Percentiles rank a stretch among this genome's conserved stretches.
Conservation (phyloP, 805 yeast species). For the Isabelozyma pseudorhagii region DNA sequence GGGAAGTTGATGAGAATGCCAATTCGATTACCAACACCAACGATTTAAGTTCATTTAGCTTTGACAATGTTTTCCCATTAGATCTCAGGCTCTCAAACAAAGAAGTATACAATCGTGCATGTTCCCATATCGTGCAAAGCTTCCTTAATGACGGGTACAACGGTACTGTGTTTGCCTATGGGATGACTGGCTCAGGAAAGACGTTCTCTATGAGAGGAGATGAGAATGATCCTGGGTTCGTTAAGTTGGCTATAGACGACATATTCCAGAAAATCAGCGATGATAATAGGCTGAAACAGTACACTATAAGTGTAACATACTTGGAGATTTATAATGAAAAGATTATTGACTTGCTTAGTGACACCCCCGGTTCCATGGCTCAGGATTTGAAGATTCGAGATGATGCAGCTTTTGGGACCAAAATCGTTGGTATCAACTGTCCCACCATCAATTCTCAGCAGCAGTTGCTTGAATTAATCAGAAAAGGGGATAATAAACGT, state of each 20-base stretch:
- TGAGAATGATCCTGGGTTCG: constrained; percentile 61
- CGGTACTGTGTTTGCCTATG: constrained; percentile 90
- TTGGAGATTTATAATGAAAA: constrained; percentile 87
- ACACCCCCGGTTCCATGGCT: constrained; percentile 18
- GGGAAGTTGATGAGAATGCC: constrained; percentile 40
- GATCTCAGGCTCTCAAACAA: constrained; percentile 41
- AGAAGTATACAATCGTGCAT: constrained; percentile 55
- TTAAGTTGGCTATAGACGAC: constrained; percentile 61
- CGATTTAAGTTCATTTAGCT: constrained; percentile 59
- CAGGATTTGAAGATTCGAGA: constrained; percentile 75
- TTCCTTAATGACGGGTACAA: constrained; percentile 69
- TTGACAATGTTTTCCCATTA: constrained; percentile 77
- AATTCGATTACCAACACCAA: constrained; percentile 47
- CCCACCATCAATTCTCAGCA: constrained; percentile 52
- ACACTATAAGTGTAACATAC: constrained; percentile 62
- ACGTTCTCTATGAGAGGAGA: constrained; percentile 84
- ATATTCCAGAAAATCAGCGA: constrained; percentile 48
- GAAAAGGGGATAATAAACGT: constrained; percentile 69
- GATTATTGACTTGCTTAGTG: constrained; percentile 68
- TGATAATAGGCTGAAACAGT: constrained; percentile 25
- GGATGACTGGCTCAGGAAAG: constrained; percentile 93
- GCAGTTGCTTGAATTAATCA: constrained; percentile 60
- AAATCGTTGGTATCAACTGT: constrained; percentile 70
- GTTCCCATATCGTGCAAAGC: constrained; percentile 54
- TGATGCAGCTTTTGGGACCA: constrained; percentile 67